Conservation (phyloP, 2,329 filamentous ascomycete genomes). For the Botrytis fabae region DNA sequence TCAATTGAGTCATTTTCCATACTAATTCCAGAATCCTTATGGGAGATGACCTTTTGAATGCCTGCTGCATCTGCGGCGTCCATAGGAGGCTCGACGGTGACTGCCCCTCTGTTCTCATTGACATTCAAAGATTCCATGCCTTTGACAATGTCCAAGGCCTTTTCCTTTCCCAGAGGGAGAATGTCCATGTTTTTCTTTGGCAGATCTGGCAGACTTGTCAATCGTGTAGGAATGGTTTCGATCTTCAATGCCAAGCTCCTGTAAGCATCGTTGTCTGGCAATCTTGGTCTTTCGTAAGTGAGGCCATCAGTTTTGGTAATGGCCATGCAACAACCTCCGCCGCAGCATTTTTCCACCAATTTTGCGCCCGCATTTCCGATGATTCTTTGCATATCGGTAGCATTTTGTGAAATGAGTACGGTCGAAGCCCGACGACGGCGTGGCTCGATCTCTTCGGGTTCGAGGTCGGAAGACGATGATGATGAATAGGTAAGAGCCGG, state of each 20-base stretch:
- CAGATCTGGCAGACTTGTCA: conserved; percentile 70
- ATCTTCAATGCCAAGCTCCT: conserved; percentile 75
- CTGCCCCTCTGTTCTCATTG: conserved; percentile 8
- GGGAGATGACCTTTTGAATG: conserved; percentile 39
- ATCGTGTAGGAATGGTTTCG: conserved; percentile 67
- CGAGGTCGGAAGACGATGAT: conserved; percentile 56
- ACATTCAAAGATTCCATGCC: background rate
- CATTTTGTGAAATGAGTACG: conserved; percentile 63
- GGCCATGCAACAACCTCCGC: conserved; percentile 63
- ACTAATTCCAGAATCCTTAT: conserved; percentile 52
- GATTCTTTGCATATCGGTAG: conserved; percentile 61
- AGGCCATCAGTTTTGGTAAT: conserved; percentile 48
- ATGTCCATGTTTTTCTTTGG: conserved; percentile 76
- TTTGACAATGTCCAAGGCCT: conserved; percentile 32
- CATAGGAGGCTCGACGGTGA: conserved; percentile 27
- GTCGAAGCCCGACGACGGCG: conserved; percentile 68
- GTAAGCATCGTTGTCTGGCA: conserved; percentile 84
- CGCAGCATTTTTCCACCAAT: conserved; percentile 63
- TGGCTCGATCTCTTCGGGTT: conserved; percentile 45
- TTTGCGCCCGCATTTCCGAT: conserved; percentile 64
- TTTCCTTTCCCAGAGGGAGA: conserved; percentile 52
- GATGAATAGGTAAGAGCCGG: conserved; percentile 65
- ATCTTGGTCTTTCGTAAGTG: conserved; percentile 53
- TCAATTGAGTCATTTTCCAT: conserved; percentile 36
- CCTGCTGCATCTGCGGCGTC: conserved; percentile 9